These are phyloP conservation scores for Termitomyces sp. DNA, from an alignment of 768 basidiomycete genomes.

Conservation along the genomic window DNA sequence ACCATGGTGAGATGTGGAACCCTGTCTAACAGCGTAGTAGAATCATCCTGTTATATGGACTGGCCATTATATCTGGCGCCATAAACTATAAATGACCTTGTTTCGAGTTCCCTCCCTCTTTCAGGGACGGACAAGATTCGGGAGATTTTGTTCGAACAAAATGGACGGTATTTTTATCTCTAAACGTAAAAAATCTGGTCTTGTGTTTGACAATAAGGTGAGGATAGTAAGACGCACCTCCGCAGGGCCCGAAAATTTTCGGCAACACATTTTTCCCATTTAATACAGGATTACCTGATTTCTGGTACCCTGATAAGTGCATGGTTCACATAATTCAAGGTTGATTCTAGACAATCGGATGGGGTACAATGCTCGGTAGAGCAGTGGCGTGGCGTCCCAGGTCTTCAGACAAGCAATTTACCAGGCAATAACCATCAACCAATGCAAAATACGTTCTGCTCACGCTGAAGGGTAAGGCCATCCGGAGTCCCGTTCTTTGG, in stretches of 20 bases:
- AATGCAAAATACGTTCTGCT: background rate
- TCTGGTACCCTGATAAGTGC: background rate
- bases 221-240: background rate
- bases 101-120: background rate
- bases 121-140: background rate
- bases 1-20: conserved; percentile 1
- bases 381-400: background rate
- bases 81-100: background rate
- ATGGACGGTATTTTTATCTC: background rate
- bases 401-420: background rate
- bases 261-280: background rate
- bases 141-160: background rate
- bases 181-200: background rate
- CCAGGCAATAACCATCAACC: background rate
- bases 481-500: background rate
- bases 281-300: background rate
- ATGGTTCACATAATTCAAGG: background rate
- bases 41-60: background rate
- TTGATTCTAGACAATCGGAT: background rate
- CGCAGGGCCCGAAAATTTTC: too few relatives aligned
- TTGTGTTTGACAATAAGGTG: background rate
- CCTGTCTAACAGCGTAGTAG: background rate
- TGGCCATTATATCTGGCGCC: background rate
- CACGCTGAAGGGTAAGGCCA: background rate
- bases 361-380: background rate